Conservation (phyloP, 768 basidiomycete genomes). For the Dioszegia hungarica region DNA sequence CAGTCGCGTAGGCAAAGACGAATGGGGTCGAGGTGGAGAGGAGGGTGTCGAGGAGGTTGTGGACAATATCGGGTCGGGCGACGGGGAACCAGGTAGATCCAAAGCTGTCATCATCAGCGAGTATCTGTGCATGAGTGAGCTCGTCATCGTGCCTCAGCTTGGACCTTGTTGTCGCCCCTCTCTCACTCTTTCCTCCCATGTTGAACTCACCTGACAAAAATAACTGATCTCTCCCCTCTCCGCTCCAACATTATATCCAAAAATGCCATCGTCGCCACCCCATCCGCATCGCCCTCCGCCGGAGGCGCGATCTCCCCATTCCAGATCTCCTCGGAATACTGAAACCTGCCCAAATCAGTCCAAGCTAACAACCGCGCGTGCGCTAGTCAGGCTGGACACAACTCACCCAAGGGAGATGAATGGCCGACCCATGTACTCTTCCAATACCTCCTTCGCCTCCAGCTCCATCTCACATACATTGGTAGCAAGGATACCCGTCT, state of each 20-base stretch:
- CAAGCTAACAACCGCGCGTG: too few species aligned
- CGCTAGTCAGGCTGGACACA: too few species aligned
- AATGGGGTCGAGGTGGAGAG: constrained; percentile 14
- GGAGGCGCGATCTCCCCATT: background rate
- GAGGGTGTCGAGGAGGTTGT: constrained; percentile 21
- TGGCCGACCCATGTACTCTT: constrained; percentile 10
- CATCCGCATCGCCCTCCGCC: constrained; percentile 9
- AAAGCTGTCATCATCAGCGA: constrained; percentile 9
- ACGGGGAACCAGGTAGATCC: constrained; percentile 26
- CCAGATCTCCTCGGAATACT: constrained; percentile 24
- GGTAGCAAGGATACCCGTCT: constrained; percentile 13
- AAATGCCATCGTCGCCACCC: constrained; percentile 14
- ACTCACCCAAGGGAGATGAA: constrained; percentile 27
- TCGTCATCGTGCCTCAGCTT: too few species aligned
- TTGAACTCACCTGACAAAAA: constrained; percentile 23
- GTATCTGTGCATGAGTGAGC: background rate
- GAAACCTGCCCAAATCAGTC: background rate
- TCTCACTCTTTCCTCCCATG: too few species aligned
- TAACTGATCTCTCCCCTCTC: constrained; percentile 18
- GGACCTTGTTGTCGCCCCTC: too few species aligned
- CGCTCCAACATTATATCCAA: constrained; percentile 22
- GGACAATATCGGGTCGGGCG: constrained; percentile 20
- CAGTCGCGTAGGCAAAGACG: constrained; percentile 27
- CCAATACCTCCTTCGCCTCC: constrained; percentile 7
- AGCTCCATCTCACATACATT: constrained; percentile 13